Conservation (phyloP, 345 rosid species). For the Eucalyptus camaldulensis region DNA sequence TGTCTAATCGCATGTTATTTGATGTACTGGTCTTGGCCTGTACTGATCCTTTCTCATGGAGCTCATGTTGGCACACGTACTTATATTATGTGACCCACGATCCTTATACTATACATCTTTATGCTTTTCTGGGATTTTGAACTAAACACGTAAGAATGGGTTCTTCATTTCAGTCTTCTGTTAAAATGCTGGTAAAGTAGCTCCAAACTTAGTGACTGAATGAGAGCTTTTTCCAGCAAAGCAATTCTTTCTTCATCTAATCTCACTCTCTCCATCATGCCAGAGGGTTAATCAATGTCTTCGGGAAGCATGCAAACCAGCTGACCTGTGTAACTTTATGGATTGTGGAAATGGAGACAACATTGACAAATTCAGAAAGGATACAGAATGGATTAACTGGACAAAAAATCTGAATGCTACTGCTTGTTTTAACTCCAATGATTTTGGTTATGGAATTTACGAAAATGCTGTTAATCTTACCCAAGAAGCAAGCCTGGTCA, state of each 20-base stretch:
- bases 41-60: neutral
- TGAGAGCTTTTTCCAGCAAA: neutral
- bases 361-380: rapidly evolving
- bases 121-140: neutral
- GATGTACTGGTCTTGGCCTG: neutral
- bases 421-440: conserved; percentile 32
- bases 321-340: conserved; percentile 14
- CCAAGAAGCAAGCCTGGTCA: conserved; percentile 8
- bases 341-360: conserved; percentile 44
- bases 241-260: neutral
- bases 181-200: neutral
- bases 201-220: neutral
- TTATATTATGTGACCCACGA: neutral
- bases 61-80: neutral
- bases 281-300: conserved; percentile 95
- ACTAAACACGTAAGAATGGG: neutral
- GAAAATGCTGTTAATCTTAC: conserved; percentile 44
- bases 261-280: neutral
- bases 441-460: conserved; percentile 56
- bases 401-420: conserved; percentile 4
- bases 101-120: neutral
- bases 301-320: conserved; percentile 36
- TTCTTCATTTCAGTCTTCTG: neutral
- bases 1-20: neutral
- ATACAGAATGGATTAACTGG: conserved; percentile 6